phyloP scores from a whole-genome alignment of 352 stramenopile species.

The Pythium plurisporium region DNA sequence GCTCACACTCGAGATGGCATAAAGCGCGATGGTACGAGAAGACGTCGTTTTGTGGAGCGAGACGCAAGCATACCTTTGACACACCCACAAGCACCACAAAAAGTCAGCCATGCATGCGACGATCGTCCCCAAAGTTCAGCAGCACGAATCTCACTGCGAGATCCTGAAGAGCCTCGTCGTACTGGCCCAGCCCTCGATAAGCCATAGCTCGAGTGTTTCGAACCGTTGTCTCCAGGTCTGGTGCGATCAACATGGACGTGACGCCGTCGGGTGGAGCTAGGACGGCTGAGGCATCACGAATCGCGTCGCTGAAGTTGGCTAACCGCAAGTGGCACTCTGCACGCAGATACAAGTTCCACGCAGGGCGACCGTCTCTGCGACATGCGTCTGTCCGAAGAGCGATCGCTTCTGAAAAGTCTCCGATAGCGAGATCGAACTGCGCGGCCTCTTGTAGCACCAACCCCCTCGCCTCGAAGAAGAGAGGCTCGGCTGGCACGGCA shows the following conservation, averaged over 20 bases:
- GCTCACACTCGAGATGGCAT: conserved; percentile 51
- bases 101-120: background rate
- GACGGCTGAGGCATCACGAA: conserved; percentile 39
- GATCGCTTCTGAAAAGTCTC: conserved; percentile 41
- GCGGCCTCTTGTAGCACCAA: conserved; percentile 58
- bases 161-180: conserved; percentile 47
- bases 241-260: background rate
- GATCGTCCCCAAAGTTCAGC: background rate
- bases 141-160: conserved; percentile 34
- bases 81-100: background rate
- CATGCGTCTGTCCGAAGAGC: conserved; percentile 11
- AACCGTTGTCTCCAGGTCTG: conserved; percentile 29
- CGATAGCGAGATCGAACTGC: conserved; percentile 42
- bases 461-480: conserved; percentile 54
- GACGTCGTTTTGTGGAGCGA: conserved; percentile 43
- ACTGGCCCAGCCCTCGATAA: conserved; percentile 46
- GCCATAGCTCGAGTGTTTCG: conserved; percentile 60
- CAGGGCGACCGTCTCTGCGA: no score
- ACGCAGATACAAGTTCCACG: conserved; percentile 36
- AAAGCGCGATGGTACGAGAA: conserved; percentile 65
- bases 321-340: conserved; percentile 45
- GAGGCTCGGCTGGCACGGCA: conserved; percentile 40
- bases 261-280: no score
- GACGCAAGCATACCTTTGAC: conserved; percentile 34
- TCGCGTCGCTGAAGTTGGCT: conserved; percentile 32